Evolutionary conservation across 1,284 basidiomycete species (phyloP), one percentile per base, ranked within the genome.

Genomic region (Wallemia ichthyophaga): DNA sequence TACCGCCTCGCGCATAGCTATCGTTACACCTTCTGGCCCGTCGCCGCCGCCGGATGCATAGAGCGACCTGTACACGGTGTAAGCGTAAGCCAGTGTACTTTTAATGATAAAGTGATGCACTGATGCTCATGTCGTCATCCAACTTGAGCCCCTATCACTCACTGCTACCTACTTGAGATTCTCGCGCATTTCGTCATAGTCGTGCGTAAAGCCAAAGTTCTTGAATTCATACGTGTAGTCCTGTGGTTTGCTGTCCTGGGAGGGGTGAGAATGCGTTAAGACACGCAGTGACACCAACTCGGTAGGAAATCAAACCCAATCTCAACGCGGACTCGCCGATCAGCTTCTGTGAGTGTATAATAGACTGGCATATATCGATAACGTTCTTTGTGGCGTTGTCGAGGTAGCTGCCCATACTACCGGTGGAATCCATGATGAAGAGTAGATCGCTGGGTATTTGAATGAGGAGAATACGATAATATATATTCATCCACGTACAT

Each of bases 1-100:
- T 64, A 89, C 68, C 17, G 81, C 82, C 64, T 91, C 88, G 7
- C 81, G 80, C 70, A 99, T 73, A 13, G 84, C 92, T 1, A 92
- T 89, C 0, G 94, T 99, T 61, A 95, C 85, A 1, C 91, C 94
- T 69, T 99, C 94, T 0, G 94, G 94, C 0, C 94, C 92, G 73
- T 99, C 92, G 13, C 92, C 92, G 26, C 94, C 89, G 17, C 92
- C 92, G 2, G 83, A 85, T 17, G 94, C 94, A 71, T 92, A 88
- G 61, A 91, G 72, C 24, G 76, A 74, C 55, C 83, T 82, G 67
- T 91, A n/a, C n/a, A n/a, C n/a, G n/a, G n/a, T n/a, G n/a, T n/a
- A n/a, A n/a, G n/a, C n/a, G n/a, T n/a, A n/a, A n/a, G n/a, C n/a
- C n/a, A n/a, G n/a, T n/a, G n/a, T n/a, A n/a, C n/a, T n/a, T n/a